Percentiles rank a stretch among this genome's conserved stretches.
Evolutionary conservation across 768 basidiomycete species (phyloP).

Genomic region (Astraeus odoratus): DNA sequence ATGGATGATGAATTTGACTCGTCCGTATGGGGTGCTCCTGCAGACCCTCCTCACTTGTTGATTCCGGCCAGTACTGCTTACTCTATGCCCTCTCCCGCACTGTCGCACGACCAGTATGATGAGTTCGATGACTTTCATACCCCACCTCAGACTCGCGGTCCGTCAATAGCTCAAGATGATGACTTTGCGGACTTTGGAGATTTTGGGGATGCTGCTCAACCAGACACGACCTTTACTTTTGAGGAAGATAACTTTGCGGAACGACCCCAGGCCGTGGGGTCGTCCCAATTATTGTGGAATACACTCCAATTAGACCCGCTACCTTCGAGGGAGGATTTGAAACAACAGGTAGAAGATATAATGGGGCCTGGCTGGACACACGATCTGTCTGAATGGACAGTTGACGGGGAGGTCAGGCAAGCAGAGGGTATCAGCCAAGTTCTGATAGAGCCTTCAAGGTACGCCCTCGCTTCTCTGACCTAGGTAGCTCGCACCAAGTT

Average conservation of each 20-base stretch:
- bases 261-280: slow-evolving; percentile 29
- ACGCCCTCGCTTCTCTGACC: slow-evolving; percentile 10
- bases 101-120: slow-evolving; percentile 36
- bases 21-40: slow-evolving; percentile 62
- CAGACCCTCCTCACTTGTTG: slow-evolving; percentile 26
- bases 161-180: slow-evolving; percentile 44
- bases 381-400: slow-evolving; percentile 46
- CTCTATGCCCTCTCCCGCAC: slow-evolving; percentile 20
- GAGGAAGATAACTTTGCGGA: slow-evolving; percentile 22
- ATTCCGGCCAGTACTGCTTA: slow-evolving; percentile 17
- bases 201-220: slow-evolving; percentile 59
- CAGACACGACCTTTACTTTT: slow-evolving; percentile 33
- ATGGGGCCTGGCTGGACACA: slow-evolving; percentile 61
- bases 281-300: slow-evolving; percentile 46
- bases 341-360: slow-evolving; percentile 56
- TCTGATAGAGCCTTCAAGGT: slow-evolving; percentile 73
- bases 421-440: slow-evolving; percentile 78
- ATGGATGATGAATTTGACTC: slow-evolving; percentile 73
- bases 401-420: slow-evolving; percentile 70
- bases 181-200: slow-evolving; percentile 88
- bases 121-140: slow-evolving; percentile 48
- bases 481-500: slow-evolving; percentile 16
- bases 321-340: slow-evolving; percentile 50
- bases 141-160: slow-evolving; percentile 40
- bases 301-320: slow-evolving; percentile 60